Evolutionary conservation across 495 filamentous ascomycete genomes (phyloP), one percentile per base, ranked within the genome.

Genomic region (Lindgomyces ingoldianus): DNA sequence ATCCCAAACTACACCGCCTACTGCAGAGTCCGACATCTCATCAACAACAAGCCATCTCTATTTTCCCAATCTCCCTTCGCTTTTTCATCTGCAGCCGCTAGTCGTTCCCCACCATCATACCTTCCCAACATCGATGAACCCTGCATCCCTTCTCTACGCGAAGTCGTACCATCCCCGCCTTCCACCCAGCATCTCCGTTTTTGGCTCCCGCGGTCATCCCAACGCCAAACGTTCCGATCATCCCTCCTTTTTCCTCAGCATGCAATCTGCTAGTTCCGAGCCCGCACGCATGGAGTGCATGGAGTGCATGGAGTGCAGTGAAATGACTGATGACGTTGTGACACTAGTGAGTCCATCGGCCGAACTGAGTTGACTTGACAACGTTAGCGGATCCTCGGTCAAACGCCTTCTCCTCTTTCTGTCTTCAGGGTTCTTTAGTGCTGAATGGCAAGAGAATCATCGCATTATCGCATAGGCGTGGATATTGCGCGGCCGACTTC

Each of bases 81-180:
- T 18, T 10, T 22, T 18, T 9, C 21, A 22, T 10, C 18, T 48
- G 9, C 39, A 59, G 55, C 33, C 33, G 6, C 6, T 14, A 39
- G 33, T 14, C 33, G 14, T 39, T 39, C 33, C 33, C 33, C 33
- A 14, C 50, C 21, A 18, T 27, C 9, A 10, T 18, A 1, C 50
- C 36, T 26, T 16, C 24, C 16, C 50, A n/a, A 53, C 53, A 42
- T 16, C 60, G 60, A 49, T 50, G 2, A 57, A 26, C 60, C 51
- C 30, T 64, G 60, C 52, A 57, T 14, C 41, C 21, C 19, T 18
- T 30, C 8, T 24, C 41, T 57, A 64, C 21, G 60, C 60, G 60
- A 64, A 18, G 60, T 64, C 51, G 42, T 19, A 57, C 52, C 60
- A 64, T 42, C 60, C 60, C 60, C 51, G 39, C 41, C 33, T 33